Evolutionary conservation across 148 eudicot genomes (phyloP).

Genomic region (Amaranthus cruentus): DNA sequence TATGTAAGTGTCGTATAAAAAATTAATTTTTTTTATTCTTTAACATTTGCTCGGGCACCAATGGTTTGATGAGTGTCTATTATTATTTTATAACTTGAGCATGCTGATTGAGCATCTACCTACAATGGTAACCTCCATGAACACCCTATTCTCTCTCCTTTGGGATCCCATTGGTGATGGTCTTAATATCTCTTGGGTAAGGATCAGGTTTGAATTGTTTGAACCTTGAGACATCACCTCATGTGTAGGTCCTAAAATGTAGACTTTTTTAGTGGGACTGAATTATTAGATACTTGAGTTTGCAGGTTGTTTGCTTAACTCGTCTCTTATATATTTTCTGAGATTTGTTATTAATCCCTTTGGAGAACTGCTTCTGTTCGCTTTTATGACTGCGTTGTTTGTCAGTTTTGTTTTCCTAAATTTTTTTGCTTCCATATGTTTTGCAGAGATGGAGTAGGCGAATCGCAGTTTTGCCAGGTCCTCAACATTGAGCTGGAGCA

Average conservation of each 20-base stretch:
- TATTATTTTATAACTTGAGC: no score
- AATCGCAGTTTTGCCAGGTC: conserved; percentile 76
- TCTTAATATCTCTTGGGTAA: neutral
- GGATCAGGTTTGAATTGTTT: neutral
- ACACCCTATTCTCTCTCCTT: no score
- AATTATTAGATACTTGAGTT: neutral
- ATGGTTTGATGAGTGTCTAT: no score
- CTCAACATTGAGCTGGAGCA: conserved; percentile 79
- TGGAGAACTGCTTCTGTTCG: neutral
- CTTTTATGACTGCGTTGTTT: neutral
- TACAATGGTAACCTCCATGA: no score
- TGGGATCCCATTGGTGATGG: no score
- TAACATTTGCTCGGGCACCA: no score
- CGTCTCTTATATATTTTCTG: neutral
- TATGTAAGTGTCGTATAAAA: no score
- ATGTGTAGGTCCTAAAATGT: neutral
- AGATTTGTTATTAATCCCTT: neutral
- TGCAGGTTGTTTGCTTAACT: neutral
- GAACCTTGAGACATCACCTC: neutral
- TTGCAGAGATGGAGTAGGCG: conserved; percentile 86
- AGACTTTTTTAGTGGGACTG: no score
- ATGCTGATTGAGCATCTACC: no score
- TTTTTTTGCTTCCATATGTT: conserved; percentile 10
- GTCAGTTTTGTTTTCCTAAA: neutral
- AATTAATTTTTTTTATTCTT: no score